A percentile compares a stretch with the other conserved stretches of the same genome.
Evolutionary conservation across 768 basidiomycete species (phyloP).

Genomic region (Xerocomellus dryophilus): DNA sequence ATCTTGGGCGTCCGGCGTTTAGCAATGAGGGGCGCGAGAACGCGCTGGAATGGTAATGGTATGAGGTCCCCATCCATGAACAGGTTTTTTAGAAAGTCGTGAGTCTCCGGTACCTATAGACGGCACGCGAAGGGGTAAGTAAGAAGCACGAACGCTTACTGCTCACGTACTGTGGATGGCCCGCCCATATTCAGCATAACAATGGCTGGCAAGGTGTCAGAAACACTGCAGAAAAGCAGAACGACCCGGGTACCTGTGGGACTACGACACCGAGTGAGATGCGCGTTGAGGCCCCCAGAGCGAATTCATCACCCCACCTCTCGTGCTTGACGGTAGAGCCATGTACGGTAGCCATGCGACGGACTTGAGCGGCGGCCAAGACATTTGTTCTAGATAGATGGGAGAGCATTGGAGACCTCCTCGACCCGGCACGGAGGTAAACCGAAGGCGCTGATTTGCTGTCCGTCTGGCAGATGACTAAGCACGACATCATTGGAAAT

Average conservation of each 20-base stretch:
- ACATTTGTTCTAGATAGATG: conserved; percentile 17
- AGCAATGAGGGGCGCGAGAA: conserved; percentile 87
- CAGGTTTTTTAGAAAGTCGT: conserved; percentile 87
- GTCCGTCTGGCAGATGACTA: conserved; percentile 11
- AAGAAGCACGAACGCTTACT: background rate
- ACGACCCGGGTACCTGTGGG: conserved; percentile 52
- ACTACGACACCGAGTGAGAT: conserved; percentile 35
- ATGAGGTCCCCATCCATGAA: conserved; percentile 94
- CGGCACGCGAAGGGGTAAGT: conserved; percentile 2
- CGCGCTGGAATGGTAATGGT: conserved; percentile 86
- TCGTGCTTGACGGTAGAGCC: conserved; percentile 38
- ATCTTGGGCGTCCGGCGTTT: conserved; percentile 86
- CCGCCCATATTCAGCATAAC: conserved; percentile 99
- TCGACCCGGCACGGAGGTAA: background rate
- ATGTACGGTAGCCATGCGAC: conserved; percentile 46
- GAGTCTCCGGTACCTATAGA: conserved; percentile 81
- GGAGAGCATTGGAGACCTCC: conserved; percentile 29
- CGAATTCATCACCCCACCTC: conserved; percentile 35
- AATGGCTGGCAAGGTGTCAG: conserved; percentile 52
- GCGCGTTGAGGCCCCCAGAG: background rate
- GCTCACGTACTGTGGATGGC: conserved; percentile 72
- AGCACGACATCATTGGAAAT: conserved; percentile 3
- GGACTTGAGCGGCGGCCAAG: conserved; percentile 26
- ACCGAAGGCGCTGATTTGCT: background rate
- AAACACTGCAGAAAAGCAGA: background rate